Conservation (phyloP, 2,329 filamentous ascomycete genomes). For the Cladosporium oxysporum region DNA sequence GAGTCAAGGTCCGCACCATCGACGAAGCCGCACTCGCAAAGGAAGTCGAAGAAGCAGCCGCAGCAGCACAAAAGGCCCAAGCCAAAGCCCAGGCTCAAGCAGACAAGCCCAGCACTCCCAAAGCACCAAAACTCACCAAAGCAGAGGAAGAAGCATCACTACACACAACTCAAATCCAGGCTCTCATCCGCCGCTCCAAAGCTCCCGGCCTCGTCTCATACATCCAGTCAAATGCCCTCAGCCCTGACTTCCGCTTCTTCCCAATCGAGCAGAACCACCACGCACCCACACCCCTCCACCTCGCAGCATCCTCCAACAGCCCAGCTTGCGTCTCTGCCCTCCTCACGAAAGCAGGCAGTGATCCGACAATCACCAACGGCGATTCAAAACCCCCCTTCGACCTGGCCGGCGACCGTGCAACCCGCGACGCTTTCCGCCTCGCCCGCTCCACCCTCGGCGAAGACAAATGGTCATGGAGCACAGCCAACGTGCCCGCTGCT, state of each 20-base stretch:
- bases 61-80: slow-evolving; percentile 48
- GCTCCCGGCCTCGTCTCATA: slow-evolving; percentile 85
- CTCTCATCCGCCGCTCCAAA: slow-evolving; percentile 85
- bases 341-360: slow-evolving; percentile 70
- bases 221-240: slow-evolving; percentile 71
- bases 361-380: slow-evolving; percentile 68
- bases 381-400: slow-evolving; percentile 88
- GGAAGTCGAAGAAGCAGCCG: slow-evolving; percentile 47
- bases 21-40: slow-evolving; percentile 62
- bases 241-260: slow-evolving; percentile 72
- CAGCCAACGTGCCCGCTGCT: slow-evolving; percentile 68
- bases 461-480: slow-evolving; percentile 73
- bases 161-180: slow-evolving; percentile 86
- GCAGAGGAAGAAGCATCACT: slow-evolving; percentile 80
- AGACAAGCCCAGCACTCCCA: slow-evolving; percentile 51
- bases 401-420: slow-evolving; percentile 79
- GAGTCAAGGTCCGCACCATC: slow-evolving; percentile 81
- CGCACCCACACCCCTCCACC: slow-evolving; percentile 78
- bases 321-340: slow-evolving; percentile 76
- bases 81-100: slow-evolving; percentile 32
- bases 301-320: slow-evolving; percentile 80
- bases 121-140: slow-evolving; percentile 69
- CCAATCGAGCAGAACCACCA: slow-evolving; percentile 74
- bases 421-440: slow-evolving; percentile 87
- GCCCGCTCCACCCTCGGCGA: slow-evolving; percentile 82